Percentiles rank a stretch among this genome's conserved stretches.
Evolutionary conservation across 768 basidiomycete genomes (phyloP).

Genomic region (Suillus ampliporus): DNA sequence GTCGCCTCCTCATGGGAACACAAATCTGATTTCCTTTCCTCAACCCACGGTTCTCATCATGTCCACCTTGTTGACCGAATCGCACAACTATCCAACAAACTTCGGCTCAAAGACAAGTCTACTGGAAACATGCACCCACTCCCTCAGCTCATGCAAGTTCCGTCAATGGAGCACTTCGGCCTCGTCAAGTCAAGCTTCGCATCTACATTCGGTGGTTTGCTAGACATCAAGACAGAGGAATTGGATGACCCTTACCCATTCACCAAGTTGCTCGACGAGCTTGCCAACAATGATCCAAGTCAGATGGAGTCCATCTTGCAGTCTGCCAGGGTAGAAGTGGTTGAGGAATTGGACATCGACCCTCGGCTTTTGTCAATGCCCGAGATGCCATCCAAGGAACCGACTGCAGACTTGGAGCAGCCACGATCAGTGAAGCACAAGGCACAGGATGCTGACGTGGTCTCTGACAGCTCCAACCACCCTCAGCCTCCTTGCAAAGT

Average conservation of each 20-base stretch:
- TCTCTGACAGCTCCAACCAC: no score
- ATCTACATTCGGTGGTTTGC: neutral
- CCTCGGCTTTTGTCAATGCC: constrained; percentile 2
- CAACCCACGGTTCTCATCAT: constrained; percentile 32
- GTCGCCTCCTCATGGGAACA: constrained; percentile 4
- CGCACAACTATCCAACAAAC: constrained; percentile 21
- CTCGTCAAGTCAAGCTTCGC: neutral
- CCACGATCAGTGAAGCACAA: neutral
- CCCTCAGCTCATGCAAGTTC: neutral
- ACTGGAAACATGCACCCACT: neutral
- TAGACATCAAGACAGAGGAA: neutral
- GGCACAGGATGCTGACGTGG: neutral
- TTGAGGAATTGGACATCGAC: constrained; percentile 8
- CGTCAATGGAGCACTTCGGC: neutral
- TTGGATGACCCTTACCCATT: neutral
- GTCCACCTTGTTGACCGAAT: constrained; percentile 24
- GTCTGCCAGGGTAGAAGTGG: neutral
- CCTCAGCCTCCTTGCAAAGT: no score
- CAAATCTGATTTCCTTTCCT: constrained; percentile 14
- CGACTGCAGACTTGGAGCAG: no score
- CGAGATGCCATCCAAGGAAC: no score
- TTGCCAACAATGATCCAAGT: neutral
- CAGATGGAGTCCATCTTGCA: neutral
- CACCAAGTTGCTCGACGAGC: neutral
- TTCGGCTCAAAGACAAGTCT: neutral